Conservation (phyloP, 257 asterid genomes). For the Jacaranda copaia region DNA sequence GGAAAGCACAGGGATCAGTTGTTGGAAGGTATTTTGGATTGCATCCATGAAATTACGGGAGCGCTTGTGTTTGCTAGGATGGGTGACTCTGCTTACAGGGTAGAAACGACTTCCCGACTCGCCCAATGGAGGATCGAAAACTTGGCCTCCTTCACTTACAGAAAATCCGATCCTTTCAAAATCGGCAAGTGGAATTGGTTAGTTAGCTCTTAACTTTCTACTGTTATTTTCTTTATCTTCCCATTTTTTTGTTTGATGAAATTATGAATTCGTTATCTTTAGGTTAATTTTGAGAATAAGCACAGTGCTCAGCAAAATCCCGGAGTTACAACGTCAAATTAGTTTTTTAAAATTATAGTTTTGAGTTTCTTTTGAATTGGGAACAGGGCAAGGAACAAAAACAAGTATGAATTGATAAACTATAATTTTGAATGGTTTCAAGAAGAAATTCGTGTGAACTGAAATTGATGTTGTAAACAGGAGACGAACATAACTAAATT, state of each 20-base stretch:
- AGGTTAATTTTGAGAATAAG: not conserved
- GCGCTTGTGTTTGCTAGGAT: conserved; percentile 80
- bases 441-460: not conserved
- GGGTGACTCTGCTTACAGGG: conserved; percentile 90
- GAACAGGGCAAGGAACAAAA: not conserved
- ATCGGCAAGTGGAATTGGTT: conserved; percentile 96
- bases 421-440: not conserved
- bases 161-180: conserved; percentile 93
- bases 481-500: too few relatives aligned
- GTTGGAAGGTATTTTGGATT: conserved; percentile 76
- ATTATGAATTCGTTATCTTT: not conserved
- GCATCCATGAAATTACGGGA: conserved; percentile 87
- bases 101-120: conserved; percentile 90
- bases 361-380: not conserved
- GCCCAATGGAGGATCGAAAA: conserved; percentile 98
- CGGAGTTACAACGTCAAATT: not conserved
- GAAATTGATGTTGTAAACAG: not conserved
- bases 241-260: not conserved
- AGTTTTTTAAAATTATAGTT: too few relatives aligned
- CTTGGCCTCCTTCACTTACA: conserved; percentile 73
- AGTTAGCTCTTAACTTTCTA: not conserved
- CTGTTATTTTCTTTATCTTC: not conserved
- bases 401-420: not conserved
- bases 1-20: conserved; percentile 89
- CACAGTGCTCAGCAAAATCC: not conserved